A percentile compares a stretch with the other conserved stretches of the same genome.
These are phyloP conservation scores for Ascochyta fabae DNA, from an alignment of 2,329 filamentous ascomycete species.

Conservation along the genomic window DNA sequence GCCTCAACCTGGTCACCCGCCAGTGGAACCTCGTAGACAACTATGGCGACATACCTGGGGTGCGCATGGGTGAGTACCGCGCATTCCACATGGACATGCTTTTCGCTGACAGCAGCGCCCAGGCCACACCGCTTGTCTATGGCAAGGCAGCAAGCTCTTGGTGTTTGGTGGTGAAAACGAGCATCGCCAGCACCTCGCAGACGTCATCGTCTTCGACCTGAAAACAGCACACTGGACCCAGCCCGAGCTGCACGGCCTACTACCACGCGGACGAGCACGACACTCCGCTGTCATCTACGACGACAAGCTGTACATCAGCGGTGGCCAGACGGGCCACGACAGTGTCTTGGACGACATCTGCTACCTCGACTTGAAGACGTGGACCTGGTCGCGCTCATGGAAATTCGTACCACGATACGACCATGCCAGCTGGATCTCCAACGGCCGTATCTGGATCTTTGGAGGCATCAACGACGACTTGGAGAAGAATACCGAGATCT, in stretches of 20 bases:
- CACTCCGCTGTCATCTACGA: constrained; percentile 95
- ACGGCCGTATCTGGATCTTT: constrained; percentile 93
- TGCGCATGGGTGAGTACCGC: constrained; percentile 80
- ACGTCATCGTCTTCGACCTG: constrained; percentile 94
- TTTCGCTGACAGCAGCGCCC: constrained; percentile 23
- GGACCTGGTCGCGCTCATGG: constrained; percentile 97
- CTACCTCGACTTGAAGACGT: constrained; percentile 95
- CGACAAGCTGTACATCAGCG: constrained; percentile 94
- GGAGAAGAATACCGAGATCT: constrained; percentile 94
- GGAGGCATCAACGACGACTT: constrained; percentile 94
- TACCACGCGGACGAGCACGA: constrained; percentile 87
- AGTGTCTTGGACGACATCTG: constrained; percentile 96
- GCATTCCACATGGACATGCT: background rate
- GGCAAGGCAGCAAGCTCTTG: constrained; percentile 92
- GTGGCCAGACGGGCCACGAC: constrained; percentile 92
- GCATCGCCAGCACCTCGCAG: constrained; percentile 91
- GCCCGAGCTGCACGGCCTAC: constrained; percentile 80
- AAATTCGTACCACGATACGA: constrained; percentile 94
- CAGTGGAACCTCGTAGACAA: constrained; percentile 98
- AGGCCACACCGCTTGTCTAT: constrained; percentile 95
- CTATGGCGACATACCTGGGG: constrained; percentile 96
- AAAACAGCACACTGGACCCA: constrained; percentile 95
- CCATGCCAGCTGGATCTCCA: constrained; percentile 92
- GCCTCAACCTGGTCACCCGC: constrained; percentile 82
- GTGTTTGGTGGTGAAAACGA: constrained; percentile 99